Evolutionary conservation across 257 asterid genomes (phyloP).

Genomic region (Ilex aquifolium): DNA sequence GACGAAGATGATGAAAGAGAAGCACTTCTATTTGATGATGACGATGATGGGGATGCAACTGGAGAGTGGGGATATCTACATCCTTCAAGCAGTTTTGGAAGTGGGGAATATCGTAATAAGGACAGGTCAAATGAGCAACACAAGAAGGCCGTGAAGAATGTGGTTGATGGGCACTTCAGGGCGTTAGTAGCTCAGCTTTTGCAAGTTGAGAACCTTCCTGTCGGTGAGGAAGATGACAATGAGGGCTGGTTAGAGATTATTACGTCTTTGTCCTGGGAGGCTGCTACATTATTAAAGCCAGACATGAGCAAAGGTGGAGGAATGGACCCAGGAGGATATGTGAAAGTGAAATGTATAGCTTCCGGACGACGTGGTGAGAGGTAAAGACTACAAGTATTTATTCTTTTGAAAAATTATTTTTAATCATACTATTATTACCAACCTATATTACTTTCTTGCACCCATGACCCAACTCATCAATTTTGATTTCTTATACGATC

Average conservation of each 20-base stretch:
- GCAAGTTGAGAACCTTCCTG: slow-evolving; percentile 81
- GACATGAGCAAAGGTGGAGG: slow-evolving; percentile 91
- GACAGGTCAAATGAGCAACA: slow-evolving; percentile 85
- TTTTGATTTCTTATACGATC: too few relatives aligned
- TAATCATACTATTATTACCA: too few relatives aligned
- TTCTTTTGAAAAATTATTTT: too few relatives aligned
- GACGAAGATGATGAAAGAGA: slow-evolving; percentile 90
- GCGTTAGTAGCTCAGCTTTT: slow-evolving; percentile 89
- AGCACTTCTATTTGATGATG: slow-evolving; percentile 55
- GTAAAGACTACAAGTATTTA: slow-evolving; percentile 29
- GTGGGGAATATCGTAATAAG: slow-evolving; percentile 72
- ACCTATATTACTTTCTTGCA: too few relatives aligned
- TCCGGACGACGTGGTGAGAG: slow-evolving; percentile 85
- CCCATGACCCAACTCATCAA: too few relatives aligned
- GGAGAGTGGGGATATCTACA: slow-evolving; percentile 84
- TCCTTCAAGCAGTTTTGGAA: slow-evolving; percentile 66
- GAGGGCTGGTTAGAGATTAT: slow-evolving; percentile 93
- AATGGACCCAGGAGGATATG: slow-evolving; percentile 97
- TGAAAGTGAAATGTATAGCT: slow-evolving; percentile 87
- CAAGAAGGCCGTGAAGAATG: slow-evolving; percentile 69
- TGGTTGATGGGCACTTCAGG: slow-evolving; percentile 90
- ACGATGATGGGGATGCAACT: slow-evolving; percentile 65
- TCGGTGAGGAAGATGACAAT: slow-evolving; percentile 62
- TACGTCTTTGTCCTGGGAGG: slow-evolving; percentile 92
- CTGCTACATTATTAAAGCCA: slow-evolving; percentile 82